Percentiles rank a stretch among this genome's conserved stretches.
Conservation (phyloP, 139 green algal species). For the Chlorella sp. region DNA sequence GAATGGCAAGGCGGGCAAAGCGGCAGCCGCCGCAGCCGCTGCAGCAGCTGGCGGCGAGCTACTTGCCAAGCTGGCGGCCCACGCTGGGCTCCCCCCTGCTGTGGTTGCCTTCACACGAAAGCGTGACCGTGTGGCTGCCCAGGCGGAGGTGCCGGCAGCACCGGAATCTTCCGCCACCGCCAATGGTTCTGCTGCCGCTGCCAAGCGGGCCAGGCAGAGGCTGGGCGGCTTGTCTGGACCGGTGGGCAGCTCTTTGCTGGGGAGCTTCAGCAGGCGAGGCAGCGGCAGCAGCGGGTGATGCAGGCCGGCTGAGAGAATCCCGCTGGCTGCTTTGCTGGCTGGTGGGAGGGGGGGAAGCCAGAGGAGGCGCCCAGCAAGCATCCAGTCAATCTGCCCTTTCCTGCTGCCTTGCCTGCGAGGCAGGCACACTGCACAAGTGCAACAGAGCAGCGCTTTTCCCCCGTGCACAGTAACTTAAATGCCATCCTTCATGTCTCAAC, state of each 20-base stretch:
- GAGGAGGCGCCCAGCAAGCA: no score
- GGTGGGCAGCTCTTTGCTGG: conserved; percentile 7
- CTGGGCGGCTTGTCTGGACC: conserved; percentile 24
- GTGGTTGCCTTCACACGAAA: neutral
- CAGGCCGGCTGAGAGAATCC: no score
- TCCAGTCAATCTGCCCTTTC: no score
- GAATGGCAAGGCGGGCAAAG: neutral
- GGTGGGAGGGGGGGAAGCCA: no score
- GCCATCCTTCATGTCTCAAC: neutral
- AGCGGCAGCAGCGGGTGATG: neutral
- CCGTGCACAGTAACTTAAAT: no score
- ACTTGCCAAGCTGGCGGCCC: neutral
- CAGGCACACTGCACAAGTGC: neutral
- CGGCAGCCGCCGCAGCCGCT: neutral
- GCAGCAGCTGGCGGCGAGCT: neutral
- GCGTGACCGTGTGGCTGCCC: neutral
- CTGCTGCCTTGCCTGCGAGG: no score
- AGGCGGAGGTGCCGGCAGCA: neutral
- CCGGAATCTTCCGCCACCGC: neutral
- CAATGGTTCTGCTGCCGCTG: neutral
- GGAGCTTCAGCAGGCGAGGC: neutral
- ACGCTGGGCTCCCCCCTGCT: neutral
- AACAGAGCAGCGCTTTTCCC: neutral
- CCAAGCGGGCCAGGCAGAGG: conserved; percentile 19
- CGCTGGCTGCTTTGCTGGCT: no score